Conservation (phyloP, 2,329 filamentous ascomycete genomes). For the Leptographium wingfieldii region DNA sequence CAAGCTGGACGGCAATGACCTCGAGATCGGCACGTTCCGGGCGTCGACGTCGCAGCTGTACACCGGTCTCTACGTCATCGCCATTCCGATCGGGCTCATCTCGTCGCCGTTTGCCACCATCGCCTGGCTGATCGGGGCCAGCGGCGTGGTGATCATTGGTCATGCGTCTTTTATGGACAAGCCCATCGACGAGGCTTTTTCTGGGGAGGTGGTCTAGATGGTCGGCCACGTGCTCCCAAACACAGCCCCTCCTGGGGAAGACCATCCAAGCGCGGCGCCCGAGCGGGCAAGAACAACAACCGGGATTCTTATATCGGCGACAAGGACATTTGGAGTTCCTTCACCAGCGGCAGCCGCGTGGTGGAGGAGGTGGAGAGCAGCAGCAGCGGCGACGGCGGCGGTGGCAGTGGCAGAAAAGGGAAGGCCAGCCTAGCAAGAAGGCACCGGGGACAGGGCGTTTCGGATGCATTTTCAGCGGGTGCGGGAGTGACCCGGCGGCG, state of each 20-base stretch:
- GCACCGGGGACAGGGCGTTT: constrained; percentile 1
- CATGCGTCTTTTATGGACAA: constrained; percentile 95
- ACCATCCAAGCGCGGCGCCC: constrained; percentile 74
- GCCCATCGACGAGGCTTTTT: constrained; percentile 99
- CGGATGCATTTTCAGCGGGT: background rate
- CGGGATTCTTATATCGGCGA: background rate
- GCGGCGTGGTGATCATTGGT: constrained; percentile 84
- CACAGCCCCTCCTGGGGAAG: constrained; percentile 95
- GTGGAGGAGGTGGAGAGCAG: constrained; percentile 59
- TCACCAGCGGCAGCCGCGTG: constrained; percentile 20
- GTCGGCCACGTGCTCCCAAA: constrained; percentile 99
- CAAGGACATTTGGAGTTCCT: background rate
- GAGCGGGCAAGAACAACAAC: constrained; percentile 15
- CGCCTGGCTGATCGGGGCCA: constrained; percentile 93
- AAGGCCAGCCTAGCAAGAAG: background rate
- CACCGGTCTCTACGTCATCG: constrained; percentile 70
- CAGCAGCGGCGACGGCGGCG: constrained; percentile 37
- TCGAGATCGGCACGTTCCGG: constrained; percentile 71
- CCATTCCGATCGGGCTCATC: constrained; percentile 73
- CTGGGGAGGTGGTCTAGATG: constrained; percentile 99
- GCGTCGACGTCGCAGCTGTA: constrained; percentile 90
- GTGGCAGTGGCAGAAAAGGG: constrained; percentile 26
- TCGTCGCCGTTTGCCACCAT: constrained; percentile 74
- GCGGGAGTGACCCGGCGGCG: constrained; percentile 16
- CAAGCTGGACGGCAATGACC: constrained; percentile 76